Conservation (phyloP, 192 early-diverging fungal genomes). For the Entomortierella lignicola region DNA sequence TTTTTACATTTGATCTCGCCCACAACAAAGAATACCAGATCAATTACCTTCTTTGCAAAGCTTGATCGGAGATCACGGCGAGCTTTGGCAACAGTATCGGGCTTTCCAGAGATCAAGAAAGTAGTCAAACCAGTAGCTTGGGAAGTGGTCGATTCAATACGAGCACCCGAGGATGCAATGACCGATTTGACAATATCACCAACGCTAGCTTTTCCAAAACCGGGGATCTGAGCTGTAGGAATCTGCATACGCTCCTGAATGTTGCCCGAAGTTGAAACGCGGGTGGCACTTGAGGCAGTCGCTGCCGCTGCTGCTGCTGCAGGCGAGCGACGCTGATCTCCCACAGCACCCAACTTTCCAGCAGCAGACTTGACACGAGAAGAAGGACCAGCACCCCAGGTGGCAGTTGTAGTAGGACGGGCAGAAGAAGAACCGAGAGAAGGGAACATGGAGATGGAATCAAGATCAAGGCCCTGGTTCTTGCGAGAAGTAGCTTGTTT, state of each 20-base stretch:
- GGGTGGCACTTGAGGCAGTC: slow-evolving; percentile 46
- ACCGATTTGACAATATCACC: slow-evolving; percentile 70
- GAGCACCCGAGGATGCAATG: slow-evolving; percentile 75
- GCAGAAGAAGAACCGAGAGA: slow-evolving; percentile 69
- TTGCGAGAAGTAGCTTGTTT: slow-evolving; percentile 37
- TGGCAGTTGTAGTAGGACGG: slow-evolving; percentile 41
- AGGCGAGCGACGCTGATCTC: slow-evolving; percentile 49
- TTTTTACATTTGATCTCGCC: neutral
- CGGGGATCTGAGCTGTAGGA: slow-evolving; percentile 60
- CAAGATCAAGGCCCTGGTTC: slow-evolving; percentile 61
- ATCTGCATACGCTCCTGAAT: slow-evolving; percentile 71
- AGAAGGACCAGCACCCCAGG: slow-evolving; percentile 59
- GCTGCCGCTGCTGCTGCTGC: slow-evolving; percentile 54
- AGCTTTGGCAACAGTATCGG: slow-evolving; percentile 81
- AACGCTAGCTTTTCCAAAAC: slow-evolving; percentile 58
- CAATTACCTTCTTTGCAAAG: slow-evolving; percentile 74
- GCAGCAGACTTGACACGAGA: slow-evolving; percentile 51
- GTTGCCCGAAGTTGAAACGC: slow-evolving; percentile 47
- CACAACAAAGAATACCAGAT: neutral
- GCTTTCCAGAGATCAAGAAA: slow-evolving; percentile 85
- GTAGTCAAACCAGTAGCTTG: slow-evolving; percentile 76
- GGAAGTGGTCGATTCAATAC: slow-evolving; percentile 88
- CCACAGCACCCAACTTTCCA: slow-evolving; percentile 55
- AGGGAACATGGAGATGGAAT: slow-evolving; percentile 80
- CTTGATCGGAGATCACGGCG: slow-evolving; percentile 81